Evolutionary conservation across 73 alveolate species (phyloP).

Genomic region (Tetrahymena borealis): DNA sequence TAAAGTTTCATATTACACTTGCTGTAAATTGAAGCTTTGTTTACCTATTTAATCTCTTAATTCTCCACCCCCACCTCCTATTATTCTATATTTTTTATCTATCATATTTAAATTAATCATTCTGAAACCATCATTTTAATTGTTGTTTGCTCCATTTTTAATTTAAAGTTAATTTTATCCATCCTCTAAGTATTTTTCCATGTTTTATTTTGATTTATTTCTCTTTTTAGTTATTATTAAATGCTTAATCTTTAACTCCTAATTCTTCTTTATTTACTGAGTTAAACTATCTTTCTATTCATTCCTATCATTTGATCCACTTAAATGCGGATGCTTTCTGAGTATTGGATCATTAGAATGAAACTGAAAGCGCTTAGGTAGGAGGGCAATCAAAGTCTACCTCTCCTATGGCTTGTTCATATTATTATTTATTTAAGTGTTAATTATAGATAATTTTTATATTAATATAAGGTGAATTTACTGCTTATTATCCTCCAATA

Average conservation of each 20-base stretch:
- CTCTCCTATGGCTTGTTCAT: neutral
- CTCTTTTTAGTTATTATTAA: neutral
- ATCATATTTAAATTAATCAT: neutral
- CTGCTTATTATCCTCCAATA: neutral
- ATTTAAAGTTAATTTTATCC: neutral
- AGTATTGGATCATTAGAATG: neutral
- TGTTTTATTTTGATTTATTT: neutral
- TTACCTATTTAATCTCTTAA: neutral
- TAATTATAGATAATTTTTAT: neutral
- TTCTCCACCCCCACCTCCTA: neutral
- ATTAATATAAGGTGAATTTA: neutral
- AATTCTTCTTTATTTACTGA: neutral
- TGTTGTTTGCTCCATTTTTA: neutral
- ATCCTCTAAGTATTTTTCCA: neutral
- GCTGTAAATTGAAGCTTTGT: neutral
- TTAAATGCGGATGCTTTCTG: neutral
- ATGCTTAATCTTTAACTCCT: neutral
- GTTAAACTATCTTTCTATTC: neutral
- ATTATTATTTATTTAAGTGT: neutral
- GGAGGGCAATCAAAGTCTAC: neutral
- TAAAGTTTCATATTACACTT: neutral
- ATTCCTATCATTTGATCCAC: neutral
- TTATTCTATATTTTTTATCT: neutral
- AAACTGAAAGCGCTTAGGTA: neutral
- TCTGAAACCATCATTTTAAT: neutral